Percentiles rank a stretch among this genome's conserved stretches.
phyloP scores from a whole-genome alignment of 495 filamentous ascomycete genomes.

The Collariella sp. region DNA sequence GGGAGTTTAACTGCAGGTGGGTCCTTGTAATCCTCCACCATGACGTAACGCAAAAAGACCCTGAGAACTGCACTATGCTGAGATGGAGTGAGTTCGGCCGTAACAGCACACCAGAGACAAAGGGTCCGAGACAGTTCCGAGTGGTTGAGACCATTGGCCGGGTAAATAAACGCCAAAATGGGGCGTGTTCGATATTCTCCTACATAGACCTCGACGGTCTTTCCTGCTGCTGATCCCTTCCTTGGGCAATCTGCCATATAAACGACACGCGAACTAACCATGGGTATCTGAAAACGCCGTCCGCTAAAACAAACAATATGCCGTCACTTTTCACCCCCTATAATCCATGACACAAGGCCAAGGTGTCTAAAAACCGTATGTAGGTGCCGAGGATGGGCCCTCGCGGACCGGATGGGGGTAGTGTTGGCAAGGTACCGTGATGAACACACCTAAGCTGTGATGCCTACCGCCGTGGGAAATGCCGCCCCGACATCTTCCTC shows the following conservation, averaged over 20 bases:
- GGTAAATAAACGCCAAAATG: background rate
- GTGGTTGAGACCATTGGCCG: no score
- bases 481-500: constrained; percentile 23
- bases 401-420: background rate
- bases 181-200: background rate
- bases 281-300: constrained; percentile 22
- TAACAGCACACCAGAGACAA: no score
- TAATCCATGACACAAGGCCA: background rate
- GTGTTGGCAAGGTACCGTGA: background rate
- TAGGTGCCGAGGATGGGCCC: no score
- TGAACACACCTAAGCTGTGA: constrained; percentile 17
- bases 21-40: background rate
- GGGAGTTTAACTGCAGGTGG: background rate
- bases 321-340: background rate
- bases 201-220: background rate
- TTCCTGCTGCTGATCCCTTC: background rate
- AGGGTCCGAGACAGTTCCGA: no score
- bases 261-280: background rate
- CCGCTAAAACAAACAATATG: background rate
- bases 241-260: background rate
- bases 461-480: constrained; percentile 21
- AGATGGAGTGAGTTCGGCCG: no score
- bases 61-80: no score
- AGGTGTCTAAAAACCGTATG: no score
- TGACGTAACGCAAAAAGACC: background rate